Conservation (phyloP, 768 basidiomycete genomes). For the Russula ochroleuca region DNA sequence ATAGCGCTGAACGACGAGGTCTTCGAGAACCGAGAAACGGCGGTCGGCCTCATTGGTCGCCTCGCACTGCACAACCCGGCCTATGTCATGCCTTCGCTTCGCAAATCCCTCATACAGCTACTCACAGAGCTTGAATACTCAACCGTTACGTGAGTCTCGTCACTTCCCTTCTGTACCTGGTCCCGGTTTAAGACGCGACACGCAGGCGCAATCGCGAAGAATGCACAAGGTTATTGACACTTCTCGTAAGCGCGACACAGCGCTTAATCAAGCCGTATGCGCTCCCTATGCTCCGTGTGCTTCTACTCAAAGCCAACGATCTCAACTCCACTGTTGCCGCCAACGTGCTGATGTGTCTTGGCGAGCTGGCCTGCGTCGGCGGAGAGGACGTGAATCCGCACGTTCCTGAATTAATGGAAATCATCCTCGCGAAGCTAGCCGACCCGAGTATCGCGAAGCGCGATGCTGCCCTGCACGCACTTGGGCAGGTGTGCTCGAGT, state of each 20-base stretch:
- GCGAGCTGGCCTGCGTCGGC: constrained; percentile 88
- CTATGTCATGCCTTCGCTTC: constrained; percentile 95
- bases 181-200: constrained; percentile 13
- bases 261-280: constrained; percentile 95
- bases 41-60: constrained; percentile 86
- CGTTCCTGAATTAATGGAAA: constrained; percentile 82
- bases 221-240: constrained; percentile 82
- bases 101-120: constrained; percentile 93
- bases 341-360: constrained; percentile 89
- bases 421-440: constrained; percentile 84
- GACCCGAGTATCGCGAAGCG: constrained; percentile 86
- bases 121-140: constrained; percentile 97
- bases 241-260: constrained; percentile 87
- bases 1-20: constrained; percentile 97
- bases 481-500: constrained; percentile 94
- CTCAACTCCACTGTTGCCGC: constrained; percentile 83
- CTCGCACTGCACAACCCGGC: constrained; percentile 95
- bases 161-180: background rate
- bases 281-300: constrained; percentile 87
- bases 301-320: constrained; percentile 86
- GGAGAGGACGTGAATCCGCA: constrained; percentile 86
- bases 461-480: constrained; percentile 88
- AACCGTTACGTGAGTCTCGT: constrained; percentile 64
- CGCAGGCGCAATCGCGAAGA: constrained; percentile 82
- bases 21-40: constrained; percentile 89